Base-by-base conservation (phyloP, 495 filamentous ascomycete genomes). In the Evansstolkia leycettana region DNA sequence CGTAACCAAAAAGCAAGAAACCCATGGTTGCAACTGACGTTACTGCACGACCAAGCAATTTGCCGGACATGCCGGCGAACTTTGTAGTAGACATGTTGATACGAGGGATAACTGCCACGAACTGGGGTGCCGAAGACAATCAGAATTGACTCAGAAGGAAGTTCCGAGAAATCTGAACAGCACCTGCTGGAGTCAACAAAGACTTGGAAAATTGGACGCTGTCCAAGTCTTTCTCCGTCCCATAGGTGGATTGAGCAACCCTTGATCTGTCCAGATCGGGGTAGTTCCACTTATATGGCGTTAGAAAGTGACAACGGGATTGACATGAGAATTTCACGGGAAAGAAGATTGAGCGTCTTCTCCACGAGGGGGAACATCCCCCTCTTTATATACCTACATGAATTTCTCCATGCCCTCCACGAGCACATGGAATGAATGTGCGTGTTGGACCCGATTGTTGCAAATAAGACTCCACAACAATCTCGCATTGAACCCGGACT, bases 1-100 rank as follows among this genome's bases (percentile, higher is more conserved):
- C 75, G 48, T 80, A 80, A 44, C 77, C 78, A 46, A 82, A 82
- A 3, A 81, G 64, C 19, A 85, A 52, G 55, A 84, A 84, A 17
- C 78, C 80, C 30, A 76, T 81, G 0, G 80, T 84, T 13, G 79
- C 75, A 27, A 85, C 70, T 26, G 69, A 69, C 9, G 78, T 77
- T 24, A 85, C 65, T 15, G 69, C 62, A 40, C 78, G 48, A 12
- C 73, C 76, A 28, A 85, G 67, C n/a, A 64, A 60, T 47, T 58
- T 65, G 54, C 80, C 80, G 27, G 62, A 69, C 38, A 84, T 65
- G 54, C 80, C 80, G 52, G 75, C 69, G 48, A 64, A 81, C 28
- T 29, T 29, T 15, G 28, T 5, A 29, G 4, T 15, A 15, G 28
- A 29, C 28, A 29, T 29, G 11, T 5, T n/a, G 11, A n/a, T n/a